These are phyloP conservation scores for Erysimum cheiranthoides DNA, from an alignment of 345 rosid genomes.

Conservation along the genomic window DNA sequence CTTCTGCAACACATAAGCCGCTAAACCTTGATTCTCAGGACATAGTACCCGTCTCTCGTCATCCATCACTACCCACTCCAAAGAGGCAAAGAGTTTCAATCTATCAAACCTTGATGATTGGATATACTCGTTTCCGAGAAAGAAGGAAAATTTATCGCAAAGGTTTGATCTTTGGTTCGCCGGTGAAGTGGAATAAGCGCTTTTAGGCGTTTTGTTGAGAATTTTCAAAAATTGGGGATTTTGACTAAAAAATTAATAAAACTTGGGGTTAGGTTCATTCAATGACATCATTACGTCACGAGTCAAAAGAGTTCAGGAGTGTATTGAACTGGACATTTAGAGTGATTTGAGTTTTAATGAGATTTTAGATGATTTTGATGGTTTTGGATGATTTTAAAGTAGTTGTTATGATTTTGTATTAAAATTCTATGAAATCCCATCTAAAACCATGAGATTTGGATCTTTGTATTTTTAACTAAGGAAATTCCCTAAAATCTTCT, in stretches of 20 bases:
- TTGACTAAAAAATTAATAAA: neutral
- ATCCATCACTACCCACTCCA: slow-evolving; percentile 54
- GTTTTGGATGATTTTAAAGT: too few species aligned
- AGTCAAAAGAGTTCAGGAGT: neutral
- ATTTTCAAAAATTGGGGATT: slow-evolving; percentile 5
- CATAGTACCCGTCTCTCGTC: slow-evolving; percentile 55
- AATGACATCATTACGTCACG: slow-evolving; percentile 4
- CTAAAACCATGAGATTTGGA: too few species aligned
- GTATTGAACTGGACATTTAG: too few species aligned
- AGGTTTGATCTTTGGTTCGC: slow-evolving; percentile 13
- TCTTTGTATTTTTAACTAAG: too few species aligned
- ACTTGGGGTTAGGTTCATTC: neutral
- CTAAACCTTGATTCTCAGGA: slow-evolving; percentile 68
- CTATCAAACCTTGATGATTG: neutral
- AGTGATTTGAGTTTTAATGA: too few species aligned
- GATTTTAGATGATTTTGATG: too few species aligned
- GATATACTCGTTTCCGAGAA: neutral
- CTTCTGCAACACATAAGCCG: slow-evolving; percentile 62
- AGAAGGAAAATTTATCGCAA: neutral
- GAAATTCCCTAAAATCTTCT: too few species aligned
- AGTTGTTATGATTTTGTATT: too few species aligned
- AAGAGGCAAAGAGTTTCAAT: neutral
- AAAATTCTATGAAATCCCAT: too few species aligned
- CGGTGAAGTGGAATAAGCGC: too few species aligned
- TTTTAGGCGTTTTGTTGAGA: slow-evolving; percentile 13